Base-by-base conservation (phyloP, 805 yeast genomes). In the Hanseniaspora jakobsenii region DNA sequence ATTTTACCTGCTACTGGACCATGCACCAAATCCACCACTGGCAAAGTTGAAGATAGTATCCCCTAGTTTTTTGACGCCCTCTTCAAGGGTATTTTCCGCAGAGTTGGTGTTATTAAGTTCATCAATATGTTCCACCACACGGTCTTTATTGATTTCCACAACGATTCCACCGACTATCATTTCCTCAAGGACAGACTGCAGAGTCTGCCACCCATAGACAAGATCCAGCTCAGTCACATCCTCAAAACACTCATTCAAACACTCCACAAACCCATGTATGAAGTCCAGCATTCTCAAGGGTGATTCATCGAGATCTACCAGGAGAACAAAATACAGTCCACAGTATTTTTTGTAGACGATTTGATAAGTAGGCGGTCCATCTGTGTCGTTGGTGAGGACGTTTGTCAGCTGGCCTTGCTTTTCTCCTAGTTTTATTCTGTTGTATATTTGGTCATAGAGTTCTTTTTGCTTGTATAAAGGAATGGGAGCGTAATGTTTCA, bases 111-210 rank as follows among this genome's bases (percentile, higher is more conserved):
- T 39, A 45, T 61, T 61, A 22, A 61, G 44, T 37, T 74, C 81
- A 60, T 82, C 94, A 9, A 82, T 82, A 1, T 91, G 83, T 12
- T 49, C 76, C 5, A 91, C 95, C 28, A 91, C 86, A 48, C 80
- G 75, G 21, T 65, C 57, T 17, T 86, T 84, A 52, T 79, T 84
- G 2, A 97, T 87, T 58, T 91, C 98, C 29, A 91, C 82, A 7
- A 91, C 98, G 93, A 91, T 80, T 0, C 98, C 98, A 21, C 97
- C 98, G 59, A 91, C 97, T 1, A 91, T 79, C 27, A 91, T 81
- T 55, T 91, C 97, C 54, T 80, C 91, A 38, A 87, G 61, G 2
- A 89, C 95, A 2, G 94, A 80, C 58, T 89, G 93, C 26, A 89
- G 66, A 4, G 86, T 93, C 62, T 91, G 96, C 97, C 98, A 91